Percentiles rank a stretch among this genome's conserved stretches.
Conservation (phyloP, 441 rosid genomes). For the Gossypium gossypioides region DNA sequence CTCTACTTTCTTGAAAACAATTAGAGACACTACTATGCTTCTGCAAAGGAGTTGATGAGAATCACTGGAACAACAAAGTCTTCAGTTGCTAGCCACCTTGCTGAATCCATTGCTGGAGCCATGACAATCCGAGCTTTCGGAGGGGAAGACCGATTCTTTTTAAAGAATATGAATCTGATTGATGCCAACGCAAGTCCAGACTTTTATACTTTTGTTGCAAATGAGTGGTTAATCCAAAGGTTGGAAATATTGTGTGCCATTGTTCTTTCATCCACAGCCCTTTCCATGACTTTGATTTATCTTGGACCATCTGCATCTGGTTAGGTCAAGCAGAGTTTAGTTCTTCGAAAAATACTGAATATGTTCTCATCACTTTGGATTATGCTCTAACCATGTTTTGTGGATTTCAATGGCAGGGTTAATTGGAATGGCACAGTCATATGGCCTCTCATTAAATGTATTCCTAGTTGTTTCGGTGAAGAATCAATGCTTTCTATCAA, state of each 20-base stretch:
- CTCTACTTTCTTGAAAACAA: not conserved
- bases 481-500: slow-evolving; percentile 20
- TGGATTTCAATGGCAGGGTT: slow-evolving; percentile 20
- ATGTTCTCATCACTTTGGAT: not conserved
- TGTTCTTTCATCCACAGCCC: slow-evolving; percentile 23
- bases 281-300: slow-evolving; percentile 23
- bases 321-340: slow-evolving; percentile 2
- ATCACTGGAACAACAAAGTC: slow-evolving; percentile 28
- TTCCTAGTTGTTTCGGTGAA: slow-evolving; percentile 9
- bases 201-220: slow-evolving; percentile 25
- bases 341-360: not conserved
- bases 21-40: slow-evolving; percentile 23
- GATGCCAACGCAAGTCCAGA: slow-evolving; percentile 27
- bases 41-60: slow-evolving; percentile 27
- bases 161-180: slow-evolving; percentile 21
- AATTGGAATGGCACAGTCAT: slow-evolving; percentile 28
- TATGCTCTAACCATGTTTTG: not conserved
- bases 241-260: slow-evolving; percentile 28
- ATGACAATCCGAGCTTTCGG: slow-evolving; percentile 33
- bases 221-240: slow-evolving; percentile 36
- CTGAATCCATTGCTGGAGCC: slow-evolving; percentile 27
- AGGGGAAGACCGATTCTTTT: slow-evolving; percentile 24
- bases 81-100: slow-evolving; percentile 20
- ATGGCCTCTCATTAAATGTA: slow-evolving; percentile 23
- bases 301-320: slow-evolving; percentile 28